Evolutionary conservation across 2,329 filamentous ascomycete species (phyloP), one percentile per base, ranked within the genome.

Genomic region (Atkinsonella hypoxylon): DNA sequence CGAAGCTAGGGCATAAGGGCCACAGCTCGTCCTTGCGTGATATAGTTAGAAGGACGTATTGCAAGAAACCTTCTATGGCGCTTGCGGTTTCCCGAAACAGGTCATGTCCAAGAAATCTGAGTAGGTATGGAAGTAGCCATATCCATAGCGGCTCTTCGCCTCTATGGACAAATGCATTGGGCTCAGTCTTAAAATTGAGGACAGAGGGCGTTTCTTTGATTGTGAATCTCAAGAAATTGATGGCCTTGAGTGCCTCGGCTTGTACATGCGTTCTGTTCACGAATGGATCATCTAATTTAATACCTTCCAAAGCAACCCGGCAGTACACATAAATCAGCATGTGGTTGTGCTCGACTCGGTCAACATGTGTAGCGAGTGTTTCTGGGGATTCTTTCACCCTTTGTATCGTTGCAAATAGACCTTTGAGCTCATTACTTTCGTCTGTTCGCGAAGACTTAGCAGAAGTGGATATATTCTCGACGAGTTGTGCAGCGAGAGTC

Each of bases 401-500:
- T 58, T 81, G 74, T 34, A 83, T 79, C 31, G 75, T 67, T 44
- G 69, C 66, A 54, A 81, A 76, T 2, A 96, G 75, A 48, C 83
- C 81, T 55, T 85, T 82, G 55, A 96, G 83, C 47, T 88, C 85
- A 57, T 83, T 81, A 53, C 81, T 83, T 58, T 85, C 82, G 59
- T 84, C 77, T 48, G 78, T 78, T 59, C 78, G 76, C 49, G 78
- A 76, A 43, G 77, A 79, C 54, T 75, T 77, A 48, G 77, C 75
- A 47, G 79, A 78, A 20, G 84, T 78, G 42, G 85, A 81, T 55
- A 89, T 82, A 63, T 87, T 88, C 63, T 87, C 83, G 56, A 93
- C 88, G 51, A 96, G 82, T 66, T 94, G 87, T 12, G 88, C 88
- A 48, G 90, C 89, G 60, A 95, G 76, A 10, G 89, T 94, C 15